phyloP scores from a whole-genome alignment of 345 rosid genomes.

The Populus tremula region DNA sequence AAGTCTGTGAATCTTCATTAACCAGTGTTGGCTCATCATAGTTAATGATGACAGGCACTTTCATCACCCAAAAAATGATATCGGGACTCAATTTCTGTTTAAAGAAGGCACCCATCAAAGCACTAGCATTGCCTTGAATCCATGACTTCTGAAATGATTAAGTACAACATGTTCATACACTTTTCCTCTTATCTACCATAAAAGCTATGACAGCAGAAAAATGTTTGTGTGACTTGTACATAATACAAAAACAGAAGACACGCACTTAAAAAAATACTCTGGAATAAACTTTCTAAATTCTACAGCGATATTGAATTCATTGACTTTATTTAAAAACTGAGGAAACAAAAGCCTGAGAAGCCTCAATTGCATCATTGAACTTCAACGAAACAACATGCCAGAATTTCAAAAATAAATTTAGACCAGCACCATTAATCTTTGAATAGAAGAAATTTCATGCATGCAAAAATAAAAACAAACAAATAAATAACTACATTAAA shows the following conservation, averaged over 20 bases:
- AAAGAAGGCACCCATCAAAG: background rate
- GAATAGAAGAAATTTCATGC: background rate
- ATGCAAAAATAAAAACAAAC: background rate
- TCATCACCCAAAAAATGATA: background rate
- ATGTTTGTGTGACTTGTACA: background rate
- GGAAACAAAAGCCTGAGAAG: background rate
- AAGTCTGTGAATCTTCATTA: background rate
- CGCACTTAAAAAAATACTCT: background rate
- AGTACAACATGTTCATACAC: background rate
- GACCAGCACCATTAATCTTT: background rate
- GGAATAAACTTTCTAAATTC: background rate
- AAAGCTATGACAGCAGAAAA: background rate
- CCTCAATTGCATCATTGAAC: background rate
- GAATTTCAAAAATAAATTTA: background rate
- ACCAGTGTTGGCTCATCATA: background rate
- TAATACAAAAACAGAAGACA: background rate
- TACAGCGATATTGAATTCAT: background rate
- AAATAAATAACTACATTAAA: background rate
- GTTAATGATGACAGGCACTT: background rate
- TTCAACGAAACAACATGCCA: background rate
- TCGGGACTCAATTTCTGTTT: background rate
- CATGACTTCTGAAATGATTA: background rate
- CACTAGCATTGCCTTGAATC: background rate
- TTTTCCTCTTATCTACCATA: background rate
- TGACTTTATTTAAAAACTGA: background rate